A percentile compares a stretch with the other conserved stretches of the same genome.
Evolutionary conservation across 495 filamentous ascomycete species (phyloP).

Genomic region (Xylaria acuta): DNA sequence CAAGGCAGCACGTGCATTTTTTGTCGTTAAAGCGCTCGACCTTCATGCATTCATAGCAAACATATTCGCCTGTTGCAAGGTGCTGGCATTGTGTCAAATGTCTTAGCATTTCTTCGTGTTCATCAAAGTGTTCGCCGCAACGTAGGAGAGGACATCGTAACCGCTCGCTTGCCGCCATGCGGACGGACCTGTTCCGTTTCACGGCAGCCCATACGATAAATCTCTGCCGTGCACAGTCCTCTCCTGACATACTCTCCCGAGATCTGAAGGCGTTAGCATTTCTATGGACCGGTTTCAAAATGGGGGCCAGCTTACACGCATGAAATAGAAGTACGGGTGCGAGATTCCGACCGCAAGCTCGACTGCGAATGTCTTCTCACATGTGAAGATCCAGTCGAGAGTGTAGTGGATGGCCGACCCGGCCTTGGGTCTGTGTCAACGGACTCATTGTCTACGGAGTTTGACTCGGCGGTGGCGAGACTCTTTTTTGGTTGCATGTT

Average conservation of each 20-base stretch:
- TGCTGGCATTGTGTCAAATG: constrained; percentile 49
- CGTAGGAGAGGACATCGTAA: constrained; percentile 52
- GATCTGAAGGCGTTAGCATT: constrained; percentile 47
- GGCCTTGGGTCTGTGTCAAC: constrained; percentile 38
- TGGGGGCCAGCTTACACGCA: constrained; percentile 39
- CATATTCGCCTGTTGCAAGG: constrained; percentile 53
- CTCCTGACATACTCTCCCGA: constrained; percentile 44
- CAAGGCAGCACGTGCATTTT: constrained; percentile 53
- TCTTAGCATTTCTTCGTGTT: constrained; percentile 55
- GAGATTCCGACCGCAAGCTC: constrained; percentile 32
- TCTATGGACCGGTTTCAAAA: constrained; percentile 2
- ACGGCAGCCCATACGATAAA: constrained; percentile 59
- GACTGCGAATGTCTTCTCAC: constrained; percentile 35
- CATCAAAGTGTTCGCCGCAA: constrained; percentile 47
- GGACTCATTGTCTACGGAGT: constrained; percentile 31
- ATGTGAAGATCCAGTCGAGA: constrained; percentile 27
- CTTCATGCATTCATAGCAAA: constrained; percentile 55
- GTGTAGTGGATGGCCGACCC: constrained; percentile 29
- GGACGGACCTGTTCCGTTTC: constrained; percentile 53
- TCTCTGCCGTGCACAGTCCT: constrained; percentile 53
- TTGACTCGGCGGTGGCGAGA: constrained; percentile 35
- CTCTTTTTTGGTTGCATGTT: constrained; percentile 40
- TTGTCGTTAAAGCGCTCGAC: constrained; percentile 56
- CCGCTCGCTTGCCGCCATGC: constrained; percentile 48
- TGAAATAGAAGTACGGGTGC: constrained; percentile 31